Percentiles rank a stretch among this genome's conserved stretches.
Evolutionary conservation across 2,329 filamentous ascomycete genomes (phyloP).

Genomic region (Escovopsis sp.): DNA sequence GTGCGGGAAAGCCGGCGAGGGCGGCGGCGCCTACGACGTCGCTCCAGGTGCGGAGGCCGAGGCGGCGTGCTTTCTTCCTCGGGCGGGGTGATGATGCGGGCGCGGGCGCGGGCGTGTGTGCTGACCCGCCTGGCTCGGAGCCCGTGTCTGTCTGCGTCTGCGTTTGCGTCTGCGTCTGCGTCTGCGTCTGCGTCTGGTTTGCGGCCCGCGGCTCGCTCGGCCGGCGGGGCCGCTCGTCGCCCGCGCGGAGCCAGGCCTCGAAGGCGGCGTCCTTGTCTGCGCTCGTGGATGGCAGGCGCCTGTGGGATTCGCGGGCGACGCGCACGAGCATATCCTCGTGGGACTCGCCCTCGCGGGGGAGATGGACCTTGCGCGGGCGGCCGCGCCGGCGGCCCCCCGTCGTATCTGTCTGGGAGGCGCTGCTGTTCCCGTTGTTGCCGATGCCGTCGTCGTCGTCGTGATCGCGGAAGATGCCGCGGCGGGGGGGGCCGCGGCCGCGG

Average conservation of each 20-base stretch:
- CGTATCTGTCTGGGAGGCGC: slow-evolving; percentile 1
- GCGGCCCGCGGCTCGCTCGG: no score
- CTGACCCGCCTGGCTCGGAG: no score
- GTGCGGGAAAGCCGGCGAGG: slow-evolving; percentile 52
- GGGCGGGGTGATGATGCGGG: no score
- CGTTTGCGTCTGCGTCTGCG: no score
- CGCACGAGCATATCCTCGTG: slow-evolving; percentile 31
- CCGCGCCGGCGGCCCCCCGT: slow-evolving; percentile 15
- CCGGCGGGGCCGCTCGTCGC: slow-evolving; percentile 11
- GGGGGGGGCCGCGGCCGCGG: slow-evolving; percentile 10
- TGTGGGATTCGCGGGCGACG: slow-evolving; percentile 28
- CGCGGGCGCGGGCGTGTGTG: no score
- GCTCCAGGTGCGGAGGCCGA: slow-evolving; percentile 60
- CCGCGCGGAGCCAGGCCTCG: slow-evolving; percentile 19
- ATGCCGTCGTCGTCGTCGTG: not conserved
- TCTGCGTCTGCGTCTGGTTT: no score
- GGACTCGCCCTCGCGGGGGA: slow-evolving; percentile 29
- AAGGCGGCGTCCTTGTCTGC: slow-evolving; percentile 18
- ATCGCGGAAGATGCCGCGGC: slow-evolving; percentile 7
- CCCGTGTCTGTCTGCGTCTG: no score
- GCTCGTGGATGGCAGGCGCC: slow-evolving; percentile 14
- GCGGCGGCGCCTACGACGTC: slow-evolving; percentile 70
- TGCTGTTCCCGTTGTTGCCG: no score
- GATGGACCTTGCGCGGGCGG: slow-evolving; percentile 25
- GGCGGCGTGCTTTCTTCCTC: slow-evolving; percentile 8